These are phyloP conservation scores for Domatiomyces globalis DNA, from an alignment of 2,329 filamentous ascomycete species.

Conservation along the genomic window DNA sequence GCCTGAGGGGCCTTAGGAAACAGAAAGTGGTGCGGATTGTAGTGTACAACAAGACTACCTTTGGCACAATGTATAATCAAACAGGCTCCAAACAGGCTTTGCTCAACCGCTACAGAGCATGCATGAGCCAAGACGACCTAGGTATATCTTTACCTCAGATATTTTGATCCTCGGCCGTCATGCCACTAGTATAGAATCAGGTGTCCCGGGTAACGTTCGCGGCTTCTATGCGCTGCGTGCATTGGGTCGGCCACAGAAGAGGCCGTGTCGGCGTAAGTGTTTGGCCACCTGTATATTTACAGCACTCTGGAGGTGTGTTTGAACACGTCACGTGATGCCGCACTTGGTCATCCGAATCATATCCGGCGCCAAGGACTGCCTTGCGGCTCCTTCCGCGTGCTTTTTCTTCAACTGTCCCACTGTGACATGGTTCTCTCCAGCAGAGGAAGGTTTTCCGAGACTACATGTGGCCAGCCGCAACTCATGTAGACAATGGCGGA, in stretches of 20 bases:
- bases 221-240: too few relatives aligned
- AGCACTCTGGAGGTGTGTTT: too few relatives aligned
- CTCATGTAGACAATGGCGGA: neutral
- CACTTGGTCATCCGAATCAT: too few relatives aligned
- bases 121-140: neutral
- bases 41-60: neutral
- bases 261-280: too few relatives aligned
- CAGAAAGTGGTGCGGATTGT: neutral
- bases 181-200: too few relatives aligned
- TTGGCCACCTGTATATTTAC: too few relatives aligned
- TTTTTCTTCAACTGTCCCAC: neutral
- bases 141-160: too few relatives aligned
- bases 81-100: neutral
- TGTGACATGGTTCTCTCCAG: neutral
- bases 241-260: too few relatives aligned
- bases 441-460: neutral
- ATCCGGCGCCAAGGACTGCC: neutral
- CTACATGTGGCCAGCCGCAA: neutral
- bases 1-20: neutral
- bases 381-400: neutral
- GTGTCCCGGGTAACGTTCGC: too few relatives aligned
- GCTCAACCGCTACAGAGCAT: neutral
- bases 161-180: neutral
- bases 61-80: neutral
- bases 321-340: too few relatives aligned